These are phyloP conservation scores for Harringtonia aguacate DNA, from an alignment of 2,329 filamentous ascomycete species.

Conservation along the genomic window DNA sequence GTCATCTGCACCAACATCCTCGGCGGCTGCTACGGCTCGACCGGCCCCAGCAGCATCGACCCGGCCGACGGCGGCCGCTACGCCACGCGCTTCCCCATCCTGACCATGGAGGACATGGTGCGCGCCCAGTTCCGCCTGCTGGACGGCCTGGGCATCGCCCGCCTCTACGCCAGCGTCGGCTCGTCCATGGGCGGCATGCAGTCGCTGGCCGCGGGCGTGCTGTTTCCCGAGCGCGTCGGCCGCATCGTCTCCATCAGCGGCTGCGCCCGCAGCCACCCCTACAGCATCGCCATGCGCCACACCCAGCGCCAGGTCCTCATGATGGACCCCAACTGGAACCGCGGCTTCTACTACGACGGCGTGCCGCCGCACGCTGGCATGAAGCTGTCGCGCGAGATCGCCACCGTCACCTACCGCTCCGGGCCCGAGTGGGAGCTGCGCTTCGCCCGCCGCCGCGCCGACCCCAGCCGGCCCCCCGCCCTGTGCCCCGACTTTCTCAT, in stretches of 20 bases:
- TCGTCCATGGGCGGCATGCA: slow-evolving; percentile 99
- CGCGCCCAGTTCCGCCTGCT: slow-evolving; percentile 86
- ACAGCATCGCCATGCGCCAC: slow-evolving; percentile 97
- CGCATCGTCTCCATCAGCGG: slow-evolving; percentile 84
- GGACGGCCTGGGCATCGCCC: slow-evolving; percentile 64
- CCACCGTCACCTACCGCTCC: slow-evolving; percentile 92
- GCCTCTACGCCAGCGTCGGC: slow-evolving; percentile 84
- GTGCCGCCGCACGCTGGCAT: slow-evolving; percentile 92
- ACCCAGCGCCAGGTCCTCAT: slow-evolving; percentile 95
- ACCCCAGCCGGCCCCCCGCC: slow-evolving; percentile 75
- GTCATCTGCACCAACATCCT: slow-evolving; percentile 95
- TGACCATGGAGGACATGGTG: slow-evolving; percentile 97
- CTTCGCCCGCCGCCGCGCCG: slow-evolving; percentile 79
- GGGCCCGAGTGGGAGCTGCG: slow-evolving; percentile 96
- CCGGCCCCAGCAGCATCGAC: slow-evolving; percentile 79
- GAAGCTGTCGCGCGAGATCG: slow-evolving; percentile 96
- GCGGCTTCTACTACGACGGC: slow-evolving; percentile 83
- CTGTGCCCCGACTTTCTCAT: slow-evolving; percentile 97
- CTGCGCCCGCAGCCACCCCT: slow-evolving; percentile 89
- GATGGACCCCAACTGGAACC: slow-evolving; percentile 97
- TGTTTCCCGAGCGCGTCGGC: slow-evolving; percentile 73
- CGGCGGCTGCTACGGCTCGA: slow-evolving; percentile 92
- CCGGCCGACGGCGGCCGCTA: slow-evolving; percentile 81
- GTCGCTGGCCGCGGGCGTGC: slow-evolving; percentile 72
- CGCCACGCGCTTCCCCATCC: slow-evolving; percentile 87